Base-by-base conservation (phyloP, 495 filamentous ascomycete species). In the Echria macrotheca region DNA sequence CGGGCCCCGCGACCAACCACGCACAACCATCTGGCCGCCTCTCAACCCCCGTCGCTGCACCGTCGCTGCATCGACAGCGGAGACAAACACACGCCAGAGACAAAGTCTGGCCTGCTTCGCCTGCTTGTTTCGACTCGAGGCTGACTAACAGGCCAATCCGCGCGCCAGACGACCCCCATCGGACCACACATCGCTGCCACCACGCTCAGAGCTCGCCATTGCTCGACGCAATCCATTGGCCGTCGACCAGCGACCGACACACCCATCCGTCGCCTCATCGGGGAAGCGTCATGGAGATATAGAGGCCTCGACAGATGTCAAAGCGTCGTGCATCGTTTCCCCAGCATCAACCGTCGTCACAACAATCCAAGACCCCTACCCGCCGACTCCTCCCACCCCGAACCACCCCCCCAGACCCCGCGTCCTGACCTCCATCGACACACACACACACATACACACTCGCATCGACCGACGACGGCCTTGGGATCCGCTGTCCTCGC, bases 91-190 rank as follows among this genome's bases (percentile, higher is more conserved):
- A 41, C 33, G 5, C 7, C 7, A 6, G 14, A 37, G 33, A 15
- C n/a, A 15, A 14, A 14, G 15, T 6, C 6, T 5, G 35, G 21
- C 19, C 42, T 32, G 23, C 42, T 44, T 14, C 10, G 23, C 21
- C 23, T 22, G 31, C 21, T 26, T n/a, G n/a, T n/a, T n/a, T n/a
- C n/a, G n/a, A n/a, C 33, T 40, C 62, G 60, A 63, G 66, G 63
- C 66, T 69, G 65, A 64, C 57, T 41, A 46, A 50, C 57, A 56
- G 60, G 69, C 69, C 64, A 71, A 73, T 73, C 65, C 69, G n/a
- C 66, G 59, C 42, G 64, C 47, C 28, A 54, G 56, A 49, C 48
- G 59, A 55, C 58, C 63, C 63, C 63, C 54, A 47, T 42, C 44
- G 44, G 39, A 67, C 56, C 47, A 45, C 64, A 59, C 61, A 63